Base-by-base conservation (phyloP, 2,329 filamentous ascomycete species). In the Talaromyces sp. region DNA sequence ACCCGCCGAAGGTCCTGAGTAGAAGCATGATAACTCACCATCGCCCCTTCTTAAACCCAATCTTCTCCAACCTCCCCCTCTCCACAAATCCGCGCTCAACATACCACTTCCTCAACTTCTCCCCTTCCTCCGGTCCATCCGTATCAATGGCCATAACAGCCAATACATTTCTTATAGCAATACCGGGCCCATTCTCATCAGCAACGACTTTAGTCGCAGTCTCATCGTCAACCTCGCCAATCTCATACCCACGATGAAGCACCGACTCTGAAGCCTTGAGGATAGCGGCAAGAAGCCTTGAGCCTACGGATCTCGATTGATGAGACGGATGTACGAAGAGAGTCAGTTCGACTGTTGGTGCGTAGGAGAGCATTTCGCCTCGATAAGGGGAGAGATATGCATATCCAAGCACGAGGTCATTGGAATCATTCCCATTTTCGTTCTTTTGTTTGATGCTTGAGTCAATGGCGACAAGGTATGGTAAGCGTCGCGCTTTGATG, bases 61-160 rank as follows among this genome's bases (percentile, higher is more conserved):
- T 74, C 5, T 72, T 72, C 50, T 76, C 72, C 66, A 81, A 65
- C 60, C 77, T 73, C 22, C 77, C 79, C 2, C 74, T 71, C 64
- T 79, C 71, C 31, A 75, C 69, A 68, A 80, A 80, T 0, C 79
- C 78, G 64, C 75, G 73, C 56, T 72, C 68, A n/a, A 73, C 63
- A 64, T 79, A 81, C 74, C 75, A 80, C 57, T 73, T 73, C 63
- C 75, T 70, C 49, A 80, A 64, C 0, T 69, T 72, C 43, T 79
- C 70, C 0, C 75, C 77, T 0, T 72, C 68, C 8, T 71, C 70
- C 63, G 69, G 73, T 4, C 70, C 70, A 8, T 66, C 45, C 2
- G 75, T 71, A 69, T 80, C 76, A 22, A 80, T 71, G 0, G 77
- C 71, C 75, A 80, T 80, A 49, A 75, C 70, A 4, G 77, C 77